phyloP scores from a whole-genome alignment of 169 alveolate species.

The Theileria sp. region DNA sequence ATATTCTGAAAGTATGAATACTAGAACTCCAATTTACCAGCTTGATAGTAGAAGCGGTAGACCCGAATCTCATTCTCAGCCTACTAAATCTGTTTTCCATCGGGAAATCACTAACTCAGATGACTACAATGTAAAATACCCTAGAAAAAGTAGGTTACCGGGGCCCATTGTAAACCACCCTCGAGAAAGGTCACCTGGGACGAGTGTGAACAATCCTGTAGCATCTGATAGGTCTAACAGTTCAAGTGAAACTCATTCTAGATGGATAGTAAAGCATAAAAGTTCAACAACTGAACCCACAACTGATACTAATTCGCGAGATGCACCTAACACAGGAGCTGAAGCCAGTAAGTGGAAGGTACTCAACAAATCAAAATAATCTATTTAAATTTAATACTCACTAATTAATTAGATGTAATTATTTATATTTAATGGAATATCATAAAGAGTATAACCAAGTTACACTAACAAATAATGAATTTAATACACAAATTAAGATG shows the following conservation, averaged over 20 bases:
- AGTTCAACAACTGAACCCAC: neutral
- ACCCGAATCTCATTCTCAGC: neutral
- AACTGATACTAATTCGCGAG: neutral
- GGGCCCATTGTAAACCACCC: too few species aligned
- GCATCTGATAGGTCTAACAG: neutral
- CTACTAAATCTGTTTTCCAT: neutral
- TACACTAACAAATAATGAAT: neutral
- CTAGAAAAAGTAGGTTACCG: neutral
- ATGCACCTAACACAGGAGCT: neutral
- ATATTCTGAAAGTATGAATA: neutral
- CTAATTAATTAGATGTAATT: neutral
- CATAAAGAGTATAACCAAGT: neutral
- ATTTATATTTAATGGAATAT: neutral
- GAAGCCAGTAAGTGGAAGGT: slow-evolving; percentile 24
- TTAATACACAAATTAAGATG: neutral
- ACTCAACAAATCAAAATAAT: neutral
- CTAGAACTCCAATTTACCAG: neutral
- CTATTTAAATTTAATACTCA: neutral
- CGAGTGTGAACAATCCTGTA: neutral
- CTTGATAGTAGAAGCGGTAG: neutral
- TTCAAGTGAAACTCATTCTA: neutral
- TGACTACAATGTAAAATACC: neutral
- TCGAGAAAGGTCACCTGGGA: neutral
- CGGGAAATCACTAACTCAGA: neutral
- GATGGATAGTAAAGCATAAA: slow-evolving; percentile 10